A percentile compares a stretch with the other conserved stretches of the same genome.
phyloP scores from a whole-genome alignment of 2,329 filamentous ascomycete species.

The Verticillium nonalfalfae region DNA sequence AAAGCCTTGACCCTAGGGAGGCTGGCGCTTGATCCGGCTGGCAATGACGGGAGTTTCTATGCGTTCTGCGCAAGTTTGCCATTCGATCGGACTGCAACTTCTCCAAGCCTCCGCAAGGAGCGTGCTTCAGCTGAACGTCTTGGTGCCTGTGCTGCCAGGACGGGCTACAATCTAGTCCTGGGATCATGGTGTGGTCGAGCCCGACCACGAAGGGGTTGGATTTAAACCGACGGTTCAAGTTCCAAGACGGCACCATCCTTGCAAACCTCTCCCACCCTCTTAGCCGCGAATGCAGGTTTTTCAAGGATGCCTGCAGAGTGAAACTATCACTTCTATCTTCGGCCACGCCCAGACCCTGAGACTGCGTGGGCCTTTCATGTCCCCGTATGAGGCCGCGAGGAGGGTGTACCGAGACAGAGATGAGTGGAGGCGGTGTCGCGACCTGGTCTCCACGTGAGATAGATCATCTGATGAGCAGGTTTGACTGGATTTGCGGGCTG shows the following conservation, averaged over 20 bases:
- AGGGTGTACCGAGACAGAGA: background rate
- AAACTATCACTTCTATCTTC: background rate
- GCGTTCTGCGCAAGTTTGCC: background rate
- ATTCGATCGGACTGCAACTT: background rate
- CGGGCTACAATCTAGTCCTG: background rate
- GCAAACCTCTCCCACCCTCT: background rate
- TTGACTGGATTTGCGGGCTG: background rate
- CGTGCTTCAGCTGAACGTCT: background rate
- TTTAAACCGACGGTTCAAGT: background rate
- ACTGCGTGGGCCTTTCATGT: background rate
- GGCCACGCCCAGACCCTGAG: background rate
- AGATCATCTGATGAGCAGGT: background rate
- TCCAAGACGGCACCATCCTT: background rate
- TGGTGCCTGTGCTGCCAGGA: background rate
- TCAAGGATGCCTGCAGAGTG: background rate
- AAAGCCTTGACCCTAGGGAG: background rate
- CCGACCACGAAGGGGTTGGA: background rate
- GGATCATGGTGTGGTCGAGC: background rate
- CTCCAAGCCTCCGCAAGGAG: background rate
- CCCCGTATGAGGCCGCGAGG: background rate
- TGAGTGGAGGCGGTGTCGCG: background rate
- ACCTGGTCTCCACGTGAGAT: background rate
- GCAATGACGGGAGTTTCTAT: background rate
- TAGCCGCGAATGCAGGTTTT: background rate
- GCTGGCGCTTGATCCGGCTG: background rate